Conservation (phyloP, 352 stramenopile genomes). For the Globisporangium nunn region DNA sequence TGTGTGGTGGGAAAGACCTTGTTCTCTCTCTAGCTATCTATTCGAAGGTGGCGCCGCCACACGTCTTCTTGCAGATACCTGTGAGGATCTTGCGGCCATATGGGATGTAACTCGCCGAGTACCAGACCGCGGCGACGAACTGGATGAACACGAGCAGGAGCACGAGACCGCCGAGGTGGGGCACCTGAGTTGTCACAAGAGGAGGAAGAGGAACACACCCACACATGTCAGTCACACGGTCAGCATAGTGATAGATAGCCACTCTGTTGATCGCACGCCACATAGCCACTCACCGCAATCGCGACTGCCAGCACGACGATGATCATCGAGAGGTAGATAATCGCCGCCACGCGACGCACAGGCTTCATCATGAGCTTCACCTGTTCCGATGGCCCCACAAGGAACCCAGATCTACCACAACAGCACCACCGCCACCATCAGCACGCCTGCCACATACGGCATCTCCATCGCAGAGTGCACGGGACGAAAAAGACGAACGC, state of each 20-base stretch:
- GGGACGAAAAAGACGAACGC: conserved; percentile 7
- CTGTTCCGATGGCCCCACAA: conserved; percentile 75
- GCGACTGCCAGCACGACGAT: conserved; percentile 62
- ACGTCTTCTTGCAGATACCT: conserved; percentile 56
- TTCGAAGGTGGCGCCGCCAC: conserved; percentile 23
- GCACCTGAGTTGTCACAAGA: conserved; percentile 22
- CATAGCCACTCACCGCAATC: conserved; percentile 33
- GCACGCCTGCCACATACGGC: neutral
- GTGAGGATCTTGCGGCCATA: conserved; percentile 80
- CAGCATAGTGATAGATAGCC: too few relatives aligned
- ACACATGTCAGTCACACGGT: neutral
- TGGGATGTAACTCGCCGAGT: conserved; percentile 79
- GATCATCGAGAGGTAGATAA: conserved; percentile 79
- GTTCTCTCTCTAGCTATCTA: conserved; percentile 11
- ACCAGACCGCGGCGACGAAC: conserved; percentile 71
- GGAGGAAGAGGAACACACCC: neutral
- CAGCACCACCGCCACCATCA: neutral
- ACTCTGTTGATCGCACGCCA: too few relatives aligned
- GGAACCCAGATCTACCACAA: conserved; percentile 55
- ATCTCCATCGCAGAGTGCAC: neutral
- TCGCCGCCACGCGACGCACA: conserved; percentile 55
- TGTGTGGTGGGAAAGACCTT: too few relatives aligned
- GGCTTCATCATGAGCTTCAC: conserved; percentile 87
- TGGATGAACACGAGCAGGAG: conserved; percentile 76
- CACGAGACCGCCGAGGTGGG: conserved; percentile 64